Evolutionary conservation across 2,329 filamentous ascomycete species (phyloP).

Genomic region (Ambrosiella cleistominuta): DNA sequence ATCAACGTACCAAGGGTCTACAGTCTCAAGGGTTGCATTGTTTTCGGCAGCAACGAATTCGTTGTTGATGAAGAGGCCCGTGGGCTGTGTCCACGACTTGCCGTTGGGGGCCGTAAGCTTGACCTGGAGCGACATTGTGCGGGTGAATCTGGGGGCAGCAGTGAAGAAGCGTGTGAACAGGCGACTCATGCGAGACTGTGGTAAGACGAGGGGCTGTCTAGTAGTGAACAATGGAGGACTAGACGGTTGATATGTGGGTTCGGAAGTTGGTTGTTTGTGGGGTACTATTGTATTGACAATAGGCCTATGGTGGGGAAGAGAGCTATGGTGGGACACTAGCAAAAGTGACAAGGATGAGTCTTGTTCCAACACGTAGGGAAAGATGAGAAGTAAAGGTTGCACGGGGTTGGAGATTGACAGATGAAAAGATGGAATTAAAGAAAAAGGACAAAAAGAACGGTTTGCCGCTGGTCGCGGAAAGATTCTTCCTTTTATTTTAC

Average conservation of each 20-base stretch:
- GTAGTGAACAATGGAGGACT: not conserved
- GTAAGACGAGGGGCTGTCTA: not conserved
- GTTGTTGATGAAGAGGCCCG: slow-evolving; percentile 71
- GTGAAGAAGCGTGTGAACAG: not conserved
- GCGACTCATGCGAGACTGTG: not conserved
- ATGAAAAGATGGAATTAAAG: not conserved
- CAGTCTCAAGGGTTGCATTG: slow-evolving; percentile 44
- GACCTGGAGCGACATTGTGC: slow-evolving; percentile 19
- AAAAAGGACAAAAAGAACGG: not conserved
- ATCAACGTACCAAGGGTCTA: slow-evolving; percentile 47
- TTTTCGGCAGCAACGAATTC: slow-evolving; percentile 54
- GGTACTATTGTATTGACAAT: too few relatives aligned
- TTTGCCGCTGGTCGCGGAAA: not conserved
- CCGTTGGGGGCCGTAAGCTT: slow-evolving; percentile 63
- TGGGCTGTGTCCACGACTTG: slow-evolving; percentile 50
- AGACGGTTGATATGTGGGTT: not conserved
- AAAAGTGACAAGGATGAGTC: not conserved
- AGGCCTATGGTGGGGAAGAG: not conserved
- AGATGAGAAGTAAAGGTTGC: not conserved
- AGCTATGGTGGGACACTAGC: not conserved
- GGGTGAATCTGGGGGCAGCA: not conserved
- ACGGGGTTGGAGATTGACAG: not conserved
- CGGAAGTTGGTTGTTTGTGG: too few relatives aligned
- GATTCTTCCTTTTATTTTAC: not conserved
- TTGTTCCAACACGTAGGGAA: not conserved